These are phyloP conservation scores for Prunus campanulata DNA, from an alignment of 306 rosid genomes.

Conservation along the genomic window DNA sequence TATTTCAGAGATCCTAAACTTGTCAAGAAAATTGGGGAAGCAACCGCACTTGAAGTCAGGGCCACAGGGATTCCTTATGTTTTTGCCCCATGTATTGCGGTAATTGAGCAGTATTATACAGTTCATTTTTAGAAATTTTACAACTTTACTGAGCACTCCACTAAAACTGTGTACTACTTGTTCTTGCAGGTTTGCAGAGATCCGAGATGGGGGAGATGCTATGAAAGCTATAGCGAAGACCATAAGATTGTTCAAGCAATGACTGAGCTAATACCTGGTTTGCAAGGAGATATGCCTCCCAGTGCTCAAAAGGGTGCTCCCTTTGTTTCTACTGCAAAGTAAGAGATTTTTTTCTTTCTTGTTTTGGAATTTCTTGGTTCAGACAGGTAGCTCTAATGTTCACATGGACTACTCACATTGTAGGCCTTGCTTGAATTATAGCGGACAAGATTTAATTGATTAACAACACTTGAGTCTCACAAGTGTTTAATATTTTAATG, in stretches of 20 bases:
- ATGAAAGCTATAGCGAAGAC: slow-evolving; percentile 95
- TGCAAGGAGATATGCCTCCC: slow-evolving; percentile 84
- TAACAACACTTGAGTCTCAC: not conserved
- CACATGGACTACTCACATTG: slow-evolving; percentile 1
- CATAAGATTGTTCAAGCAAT: slow-evolving; percentile 64
- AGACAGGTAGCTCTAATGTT: not conserved
- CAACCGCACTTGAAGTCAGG: slow-evolving; percentile 98
- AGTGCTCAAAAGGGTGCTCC: slow-evolving; percentile 69
- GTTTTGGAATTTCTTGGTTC: not conserved
- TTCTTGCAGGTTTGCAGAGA: slow-evolving; percentile 83
- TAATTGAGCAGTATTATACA: slow-evolving; percentile 23
- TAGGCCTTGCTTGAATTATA: not conserved
- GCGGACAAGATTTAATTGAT: not conserved
- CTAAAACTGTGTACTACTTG: not conserved
- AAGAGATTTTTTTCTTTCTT: slow-evolving; percentile 31
- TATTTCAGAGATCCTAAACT: slow-evolving; percentile 74
- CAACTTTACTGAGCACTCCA: not conserved
- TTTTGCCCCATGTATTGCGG: slow-evolving; percentile 98
- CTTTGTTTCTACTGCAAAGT: slow-evolving; percentile 88
- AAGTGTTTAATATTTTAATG: not conserved
- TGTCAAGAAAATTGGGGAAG: slow-evolving; percentile 83
- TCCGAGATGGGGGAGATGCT: slow-evolving; percentile 99
- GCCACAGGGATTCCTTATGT: slow-evolving; percentile 93
- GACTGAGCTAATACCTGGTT: slow-evolving; percentile 94
- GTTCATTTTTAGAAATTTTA: not conserved